Conservation (phyloP, 176 grass and related monocot species). For the Juncus effusus region DNA sequence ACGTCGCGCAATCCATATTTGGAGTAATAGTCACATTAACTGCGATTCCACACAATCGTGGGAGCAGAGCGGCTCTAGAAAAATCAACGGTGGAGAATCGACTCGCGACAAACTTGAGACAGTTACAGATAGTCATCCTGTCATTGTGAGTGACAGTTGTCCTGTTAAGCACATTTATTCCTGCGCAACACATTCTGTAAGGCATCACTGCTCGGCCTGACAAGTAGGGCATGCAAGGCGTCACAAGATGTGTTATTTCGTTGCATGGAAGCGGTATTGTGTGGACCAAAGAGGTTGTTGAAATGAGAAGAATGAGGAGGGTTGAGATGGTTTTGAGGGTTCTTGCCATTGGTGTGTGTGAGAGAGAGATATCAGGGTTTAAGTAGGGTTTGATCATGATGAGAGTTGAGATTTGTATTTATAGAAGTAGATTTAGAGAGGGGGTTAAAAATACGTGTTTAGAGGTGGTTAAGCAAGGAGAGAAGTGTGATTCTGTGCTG, state of each 20-base stretch:
- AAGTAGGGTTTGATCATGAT: no score
- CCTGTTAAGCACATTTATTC: conserved; percentile 22
- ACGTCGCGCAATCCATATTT: conserved; percentile 30
- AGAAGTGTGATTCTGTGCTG: neutral
- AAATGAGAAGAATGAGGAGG: neutral
- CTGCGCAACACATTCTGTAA: conserved; percentile 17
- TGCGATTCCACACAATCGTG: conserved; percentile 19
- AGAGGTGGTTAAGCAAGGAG: neutral
- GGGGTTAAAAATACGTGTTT: neutral
- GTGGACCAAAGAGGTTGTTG: neutral
- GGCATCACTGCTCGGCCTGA: conserved; percentile 12
- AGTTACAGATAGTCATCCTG: conserved; percentile 27
- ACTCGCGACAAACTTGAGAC: conserved; percentile 19
- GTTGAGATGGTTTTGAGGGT: conserved; percentile 14
- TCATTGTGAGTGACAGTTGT: conserved; percentile 5
- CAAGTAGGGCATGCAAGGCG: conserved; percentile 28
- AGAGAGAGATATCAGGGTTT: neutral
- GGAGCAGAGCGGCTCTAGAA: conserved; percentile 18
- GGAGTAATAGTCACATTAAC: conserved; percentile 32
- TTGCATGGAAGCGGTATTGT: conserved; percentile 22
- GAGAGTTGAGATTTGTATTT: no score
- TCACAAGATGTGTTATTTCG: conserved; percentile 27
- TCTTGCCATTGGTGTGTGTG: conserved; percentile 13
- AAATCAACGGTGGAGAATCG: conserved; percentile 27
- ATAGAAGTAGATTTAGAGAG: neutral